Evolutionary conservation across 441 rosid genomes (phyloP), one percentile per base, ranked within the genome.

Genomic region (Gossypium schwendimanii): DNA sequence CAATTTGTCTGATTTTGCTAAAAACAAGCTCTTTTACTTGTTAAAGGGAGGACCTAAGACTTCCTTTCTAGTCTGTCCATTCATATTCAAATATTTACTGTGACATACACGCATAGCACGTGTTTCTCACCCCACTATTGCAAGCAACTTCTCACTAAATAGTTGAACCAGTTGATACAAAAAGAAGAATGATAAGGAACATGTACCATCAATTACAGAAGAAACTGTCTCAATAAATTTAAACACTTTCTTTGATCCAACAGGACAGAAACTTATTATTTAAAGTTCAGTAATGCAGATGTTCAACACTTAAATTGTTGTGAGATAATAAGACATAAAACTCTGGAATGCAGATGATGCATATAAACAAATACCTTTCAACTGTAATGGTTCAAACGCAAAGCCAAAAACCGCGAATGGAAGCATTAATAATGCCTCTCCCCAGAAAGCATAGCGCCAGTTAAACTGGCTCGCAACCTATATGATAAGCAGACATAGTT

Each of bases 391-490:
- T 80, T 91, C 93, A 79, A 91, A 83, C 8, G 83, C 77, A 71
- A 91, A 93, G 59, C 89, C 86, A 78, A 90, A 79, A 72, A 89
- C 49, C 63, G 84, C 94, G 18, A 95, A 95, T 53, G 94, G 91
- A 76, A 87, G 72, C 99, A 95, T 93, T 74, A 90, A 65, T 26
- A 91, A 74, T 71, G 99, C 97, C 78, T 93, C 99, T 12, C 95
- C 95, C 78, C 75, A 89, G 77, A 95, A 95, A 24, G 96, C 97
- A 78, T 74, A 82, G 70, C 95, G 97, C 99, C 98, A 95, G 58
- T 74, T 83, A 3, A 83, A 23, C 81, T 89, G 79, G 68, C 72
- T 26, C 62, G 97, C 97, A 63, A 93, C 91, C 98, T 94, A 72
- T 72, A 73, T 68, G 78, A 10, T 24, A 21, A 69, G 72, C 68